Base-by-base conservation (phyloP, 2,329 filamentous ascomycete genomes). In the Colletotrichum falcatum region DNA sequence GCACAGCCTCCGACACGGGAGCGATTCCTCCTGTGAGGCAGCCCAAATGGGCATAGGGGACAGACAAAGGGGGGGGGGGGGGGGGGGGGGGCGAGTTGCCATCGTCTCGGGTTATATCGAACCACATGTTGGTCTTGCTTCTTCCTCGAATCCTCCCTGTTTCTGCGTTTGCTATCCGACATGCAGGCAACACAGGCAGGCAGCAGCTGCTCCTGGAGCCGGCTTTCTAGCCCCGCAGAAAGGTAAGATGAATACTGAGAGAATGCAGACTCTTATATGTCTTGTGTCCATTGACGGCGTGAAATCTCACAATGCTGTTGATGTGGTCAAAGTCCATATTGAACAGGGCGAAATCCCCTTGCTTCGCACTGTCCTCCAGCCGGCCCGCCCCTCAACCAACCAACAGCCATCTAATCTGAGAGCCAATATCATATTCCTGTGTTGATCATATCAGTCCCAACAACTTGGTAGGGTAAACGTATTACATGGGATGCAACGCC, bases 71-170 rank as follows among this genome's bases (percentile, higher is more conserved):
- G 42, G n/a, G n/a, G n/a, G n/a, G n/a, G n/a, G n/a, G n/a, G n/a
- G n/a, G n/a, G n/a, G 30, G 33, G 9, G n/a, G 30, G 33, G 9
- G n/a, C 14, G 51, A 35, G 33, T 68, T 68, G 65, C 59, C 53
- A 51, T 64, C 20, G 53, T 59, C 56, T 64, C 60, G 59, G 44
- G 37, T 53, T 64, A 60, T 53, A 64, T 64, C 60, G 56, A 37
- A 51, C 28, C 56, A 61, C 20, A 55, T 11, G 18, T 16, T 64
- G 26, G n/a, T 4, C 46, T 33, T 55, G 9, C 20, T 30, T 44
- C 61, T 14, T 48, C 18, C 26, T 14, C 26, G 55, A 30, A 55
- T 16, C 12, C 33, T 30, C 23, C 28, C 18, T 26, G 49, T 64
- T 35, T 53, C 63, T 48, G 55, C 37, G 14, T 61, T 35, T 26